Base-by-base conservation (phyloP, 2,329 filamentous ascomycete genomes). In the Talaromyces sp. region DNA sequence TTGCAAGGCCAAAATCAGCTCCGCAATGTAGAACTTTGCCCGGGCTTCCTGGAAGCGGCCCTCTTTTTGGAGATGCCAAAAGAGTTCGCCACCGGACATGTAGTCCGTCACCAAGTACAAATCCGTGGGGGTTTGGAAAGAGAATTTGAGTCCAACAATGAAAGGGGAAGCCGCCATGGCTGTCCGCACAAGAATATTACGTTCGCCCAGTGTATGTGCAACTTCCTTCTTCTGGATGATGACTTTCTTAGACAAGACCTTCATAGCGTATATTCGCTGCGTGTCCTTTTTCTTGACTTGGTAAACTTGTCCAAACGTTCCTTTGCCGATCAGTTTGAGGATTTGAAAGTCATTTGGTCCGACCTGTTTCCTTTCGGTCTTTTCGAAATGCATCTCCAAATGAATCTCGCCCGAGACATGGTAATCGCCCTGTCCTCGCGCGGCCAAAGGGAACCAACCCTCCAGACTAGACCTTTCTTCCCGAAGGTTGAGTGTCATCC, bases 221-320 rank as follows among this genome's bases (percentile, higher is more conserved):
- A 99, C 92, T 76, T 99, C 95, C 78, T 99, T 99, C 85, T 99
- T 99, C 79, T 99, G 95, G 30, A 99, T 95, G 71, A 99, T 99
- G 59, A 99, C 95, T 82, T 99, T 99, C 83, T 99, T 99, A 57
- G 95, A 97, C 34, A 99, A 82, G 1, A 99, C 94, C 78, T 99
- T 99, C 95, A 99, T 99, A 65, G 95, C 95, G 72, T 99, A 99
- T 64, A 99, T 97, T 52, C 95, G 89, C 70, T 88, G 87, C 0
- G 94, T 97, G 74, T 99, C 95, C 81, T 91, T 95, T 85, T 99
- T 99, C 69, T 92, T 89, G 6, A 99, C 95, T 75, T 99, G 95
- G 74, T 98, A 99, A 2, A 99, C 95, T 75, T 99, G 95, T 1
- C 95, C 95, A 73, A 99, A 99, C 0, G 95, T 99, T 60, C 95